Percentiles rank a stretch among this genome's conserved stretches.
phyloP scores from a whole-genome alignment of 169 alveolate genomes.

The Plasmodium chabaudi region DNA sequence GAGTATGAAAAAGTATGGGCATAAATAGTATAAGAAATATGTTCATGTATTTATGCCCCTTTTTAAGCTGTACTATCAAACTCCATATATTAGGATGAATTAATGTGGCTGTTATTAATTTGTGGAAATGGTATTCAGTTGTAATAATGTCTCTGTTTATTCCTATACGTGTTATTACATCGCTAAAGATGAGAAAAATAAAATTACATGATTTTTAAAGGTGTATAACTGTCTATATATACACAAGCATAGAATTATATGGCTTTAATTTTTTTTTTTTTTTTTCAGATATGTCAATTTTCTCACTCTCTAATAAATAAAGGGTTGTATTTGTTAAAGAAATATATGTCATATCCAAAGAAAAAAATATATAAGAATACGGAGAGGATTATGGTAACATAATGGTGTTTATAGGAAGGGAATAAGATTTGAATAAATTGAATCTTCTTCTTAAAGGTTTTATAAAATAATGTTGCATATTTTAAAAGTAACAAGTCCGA shows the following conservation, averaged over 20 bases:
- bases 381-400: slow-evolving; percentile 14
- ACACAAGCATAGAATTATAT: not conserved
- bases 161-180: slow-evolving; percentile 20
- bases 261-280: not conserved
- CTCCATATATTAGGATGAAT: slow-evolving; percentile 46
- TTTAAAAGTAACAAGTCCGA: slow-evolving; percentile 8
- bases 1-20: not conserved
- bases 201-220: not conserved
- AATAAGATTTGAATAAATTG: slow-evolving; percentile 48
- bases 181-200: slow-evolving; percentile 2
- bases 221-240: not conserved
- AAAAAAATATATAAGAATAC: slow-evolving; percentile 13
- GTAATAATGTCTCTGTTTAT: slow-evolving; percentile 15
- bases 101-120: slow-evolving; percentile 28
- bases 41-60: not conserved
- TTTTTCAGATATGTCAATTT: not conserved
- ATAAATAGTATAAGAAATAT: not conserved
- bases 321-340: slow-evolving; percentile 14
- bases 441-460: slow-evolving; percentile 51
- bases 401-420: slow-evolving; percentile 19
- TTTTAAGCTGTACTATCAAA: slow-evolving; percentile 14
- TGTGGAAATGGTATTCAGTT: slow-evolving; percentile 33
- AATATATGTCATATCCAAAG: slow-evolving; percentile 3
- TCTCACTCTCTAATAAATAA: slow-evolving; percentile 41
- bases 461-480: slow-evolving; percentile 39